These are phyloP conservation scores for Geotrichum reessii DNA, from an alignment of 1,139 yeast genomes.

Conservation along the genomic window DNA sequence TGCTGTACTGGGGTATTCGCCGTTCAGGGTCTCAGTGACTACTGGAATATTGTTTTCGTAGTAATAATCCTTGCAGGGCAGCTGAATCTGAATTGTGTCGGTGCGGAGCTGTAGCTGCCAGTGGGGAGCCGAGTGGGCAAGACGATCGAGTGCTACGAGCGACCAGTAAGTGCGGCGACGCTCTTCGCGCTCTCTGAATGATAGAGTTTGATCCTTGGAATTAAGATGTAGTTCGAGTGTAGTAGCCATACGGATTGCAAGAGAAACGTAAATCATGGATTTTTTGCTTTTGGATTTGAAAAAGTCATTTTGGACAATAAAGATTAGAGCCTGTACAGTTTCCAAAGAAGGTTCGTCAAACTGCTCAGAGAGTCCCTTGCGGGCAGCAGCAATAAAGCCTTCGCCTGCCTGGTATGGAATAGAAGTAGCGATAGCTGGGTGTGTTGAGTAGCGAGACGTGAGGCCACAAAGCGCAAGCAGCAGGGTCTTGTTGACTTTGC, in stretches of 20 bases:
- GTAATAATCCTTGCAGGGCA: constrained; percentile 34
- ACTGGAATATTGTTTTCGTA: constrained; percentile 32
- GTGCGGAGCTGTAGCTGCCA: constrained; percentile 30
- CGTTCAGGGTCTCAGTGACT: constrained; percentile 24
- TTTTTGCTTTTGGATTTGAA: constrained; percentile 34
- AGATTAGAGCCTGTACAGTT: constrained; percentile 36
- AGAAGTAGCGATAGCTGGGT: constrained; percentile 28
- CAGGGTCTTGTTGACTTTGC: constrained; percentile 31
- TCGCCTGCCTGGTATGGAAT: constrained; percentile 35
- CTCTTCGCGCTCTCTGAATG: constrained; percentile 36
- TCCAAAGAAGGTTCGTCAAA: constrained; percentile 35
- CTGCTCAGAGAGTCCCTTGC: constrained; percentile 31
- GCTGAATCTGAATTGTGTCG: constrained; percentile 29
- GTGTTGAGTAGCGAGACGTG: constrained; percentile 36
- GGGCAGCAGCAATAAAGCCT: constrained; percentile 30
- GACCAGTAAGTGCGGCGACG: constrained; percentile 39
- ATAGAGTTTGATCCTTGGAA: constrained; percentile 20
- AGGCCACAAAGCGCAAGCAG: constrained; percentile 37
- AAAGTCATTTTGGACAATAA: constrained; percentile 36
- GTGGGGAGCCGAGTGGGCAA: constrained; percentile 36
- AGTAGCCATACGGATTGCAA: constrained; percentile 38
- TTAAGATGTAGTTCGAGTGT: constrained; percentile 34
- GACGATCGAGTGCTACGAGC: constrained; percentile 35
- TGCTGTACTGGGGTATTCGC: not conserved
- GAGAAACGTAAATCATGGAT: constrained; percentile 36